These are phyloP conservation scores for Coccomyxa subellipsoidea DNA, from an alignment of 163 green algal species.

Conservation along the genomic window DNA sequence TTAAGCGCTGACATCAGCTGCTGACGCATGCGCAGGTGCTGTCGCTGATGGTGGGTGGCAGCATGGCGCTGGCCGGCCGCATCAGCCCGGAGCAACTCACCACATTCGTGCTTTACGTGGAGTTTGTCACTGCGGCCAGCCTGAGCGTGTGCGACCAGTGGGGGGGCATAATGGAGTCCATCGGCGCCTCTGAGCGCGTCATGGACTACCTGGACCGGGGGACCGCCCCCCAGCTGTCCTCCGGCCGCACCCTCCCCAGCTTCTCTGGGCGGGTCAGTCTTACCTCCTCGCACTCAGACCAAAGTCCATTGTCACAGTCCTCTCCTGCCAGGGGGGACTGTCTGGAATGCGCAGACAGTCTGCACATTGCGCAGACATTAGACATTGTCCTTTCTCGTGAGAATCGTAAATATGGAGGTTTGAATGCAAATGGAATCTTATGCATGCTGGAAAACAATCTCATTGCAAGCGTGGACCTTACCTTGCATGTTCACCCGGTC, in stretches of 20 bases:
- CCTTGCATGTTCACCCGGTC: no score
- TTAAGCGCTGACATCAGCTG: no score
- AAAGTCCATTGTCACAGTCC: no score
- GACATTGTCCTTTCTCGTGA: no score
- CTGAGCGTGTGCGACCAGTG: constrained; percentile 81
- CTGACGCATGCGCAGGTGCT: constrained; percentile 43
- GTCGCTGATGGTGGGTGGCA: constrained; percentile 66
- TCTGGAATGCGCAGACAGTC: no score
- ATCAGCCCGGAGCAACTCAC: constrained; percentile 77
- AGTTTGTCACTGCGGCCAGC: constrained; percentile 69
- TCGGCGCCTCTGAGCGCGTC: constrained; percentile 76
- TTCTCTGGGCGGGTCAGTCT: constrained; percentile 40
- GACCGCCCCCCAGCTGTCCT: constrained; percentile 57
- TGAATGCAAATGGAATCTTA: no score
- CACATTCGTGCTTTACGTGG: constrained; percentile 80
- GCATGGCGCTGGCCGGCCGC: constrained; percentile 48
- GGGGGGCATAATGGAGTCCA: constrained; percentile 34
- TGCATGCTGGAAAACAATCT: no score
- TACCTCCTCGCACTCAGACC: no score
- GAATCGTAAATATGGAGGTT: no score
- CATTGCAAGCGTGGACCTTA: no score
- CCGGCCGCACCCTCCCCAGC: constrained; percentile 24
- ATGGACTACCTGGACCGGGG: constrained; percentile 63
- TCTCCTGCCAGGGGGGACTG: no score
- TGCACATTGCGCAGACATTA: no score